A percentile compares a stretch with the other conserved stretches of the same genome.
Conservation (phyloP, 2,329 filamentous ascomycete species). For the Penicillium brasilianum region DNA sequence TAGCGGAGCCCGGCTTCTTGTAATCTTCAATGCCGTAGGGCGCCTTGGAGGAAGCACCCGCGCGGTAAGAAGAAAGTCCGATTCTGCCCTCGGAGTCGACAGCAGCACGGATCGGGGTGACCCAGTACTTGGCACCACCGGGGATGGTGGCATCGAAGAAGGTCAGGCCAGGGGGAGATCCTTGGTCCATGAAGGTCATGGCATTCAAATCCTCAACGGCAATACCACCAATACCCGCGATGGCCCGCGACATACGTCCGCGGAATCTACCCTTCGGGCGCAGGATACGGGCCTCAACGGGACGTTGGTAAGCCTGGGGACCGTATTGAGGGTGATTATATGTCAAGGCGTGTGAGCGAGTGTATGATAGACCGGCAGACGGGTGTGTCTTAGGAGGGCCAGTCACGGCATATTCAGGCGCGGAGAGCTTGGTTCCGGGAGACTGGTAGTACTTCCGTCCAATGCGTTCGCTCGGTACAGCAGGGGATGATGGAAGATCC, state of each 20-base stretch:
- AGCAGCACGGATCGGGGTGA: constrained; percentile 53
- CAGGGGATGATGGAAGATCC: constrained; percentile 57
- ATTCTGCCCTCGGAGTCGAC: constrained; percentile 54
- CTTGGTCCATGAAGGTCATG: constrained; percentile 40
- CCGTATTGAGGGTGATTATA: constrained; percentile 66
- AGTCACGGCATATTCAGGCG: constrained; percentile 50
- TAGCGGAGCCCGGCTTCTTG: constrained; percentile 35
- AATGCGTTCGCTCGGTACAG: constrained; percentile 43
- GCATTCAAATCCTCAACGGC: constrained; percentile 46
- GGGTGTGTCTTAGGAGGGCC: constrained; percentile 68
- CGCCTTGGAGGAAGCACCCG: constrained; percentile 40
- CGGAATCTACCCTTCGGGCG: constrained; percentile 49
- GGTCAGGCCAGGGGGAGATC: constrained; percentile 49
- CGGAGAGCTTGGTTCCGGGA: constrained; percentile 42
- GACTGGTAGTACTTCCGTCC: constrained; percentile 42
- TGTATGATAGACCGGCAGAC: constrained; percentile 67
- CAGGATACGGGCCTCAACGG: constrained; percentile 64
- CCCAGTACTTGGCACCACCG: constrained; percentile 60
- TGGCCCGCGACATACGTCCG: constrained; percentile 39
- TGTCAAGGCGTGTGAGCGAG: constrained; percentile 59
- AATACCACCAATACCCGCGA: constrained; percentile 49
- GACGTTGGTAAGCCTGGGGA: constrained; percentile 58
- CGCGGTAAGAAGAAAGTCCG: constrained; percentile 42
- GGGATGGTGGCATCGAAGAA: constrained; percentile 50
- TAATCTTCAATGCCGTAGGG: constrained; percentile 46